Percentiles rank a stretch among this genome's conserved stretches.
phyloP scores from a whole-genome alignment of 768 basidiomycete species.

The Rhodotorula toruloides region DNA sequence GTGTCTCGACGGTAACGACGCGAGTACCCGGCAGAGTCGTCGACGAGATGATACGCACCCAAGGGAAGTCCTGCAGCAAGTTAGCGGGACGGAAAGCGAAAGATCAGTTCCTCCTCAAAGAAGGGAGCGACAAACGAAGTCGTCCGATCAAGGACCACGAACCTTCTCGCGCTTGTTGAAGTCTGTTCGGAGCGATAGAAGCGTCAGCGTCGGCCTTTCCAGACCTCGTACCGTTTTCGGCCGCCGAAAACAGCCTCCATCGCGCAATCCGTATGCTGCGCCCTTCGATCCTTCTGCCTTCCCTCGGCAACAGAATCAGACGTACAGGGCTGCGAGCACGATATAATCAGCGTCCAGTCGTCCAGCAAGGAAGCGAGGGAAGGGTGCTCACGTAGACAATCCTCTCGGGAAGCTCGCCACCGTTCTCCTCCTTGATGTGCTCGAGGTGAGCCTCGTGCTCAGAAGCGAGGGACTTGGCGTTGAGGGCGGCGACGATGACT shows the following conservation, averaged over 20 bases:
- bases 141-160: not conserved
- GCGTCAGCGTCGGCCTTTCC: not conserved
- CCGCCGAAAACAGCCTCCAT: not conserved
- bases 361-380: not conserved
- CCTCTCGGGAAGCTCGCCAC: conserved; percentile 39
- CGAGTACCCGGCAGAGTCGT: no score
- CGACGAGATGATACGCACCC: not conserved
- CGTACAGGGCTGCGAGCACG: conserved; percentile 2
- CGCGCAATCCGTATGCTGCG: not conserved
- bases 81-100: not conserved
- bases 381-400: conserved; percentile 31
- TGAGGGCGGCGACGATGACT: conserved; percentile 37
- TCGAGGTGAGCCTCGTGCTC: conserved; percentile 41
- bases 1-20: no score
- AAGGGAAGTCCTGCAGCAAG: conserved; percentile 2
- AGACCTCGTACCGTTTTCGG: no score
- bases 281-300: no score
- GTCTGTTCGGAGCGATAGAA: conserved; percentile 4
- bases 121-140: no score
- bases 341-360: no score
- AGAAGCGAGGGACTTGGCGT: conserved; percentile 33
- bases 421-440: conserved; percentile 41
- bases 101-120: not conserved
- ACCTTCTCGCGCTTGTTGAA: conserved; percentile 37
- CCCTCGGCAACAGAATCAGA: not conserved